Evolutionary conservation across 805 yeast species (phyloP), one percentile per base, ranked within the genome.

Genomic region (Saccharomycopsis sp.): DNA sequence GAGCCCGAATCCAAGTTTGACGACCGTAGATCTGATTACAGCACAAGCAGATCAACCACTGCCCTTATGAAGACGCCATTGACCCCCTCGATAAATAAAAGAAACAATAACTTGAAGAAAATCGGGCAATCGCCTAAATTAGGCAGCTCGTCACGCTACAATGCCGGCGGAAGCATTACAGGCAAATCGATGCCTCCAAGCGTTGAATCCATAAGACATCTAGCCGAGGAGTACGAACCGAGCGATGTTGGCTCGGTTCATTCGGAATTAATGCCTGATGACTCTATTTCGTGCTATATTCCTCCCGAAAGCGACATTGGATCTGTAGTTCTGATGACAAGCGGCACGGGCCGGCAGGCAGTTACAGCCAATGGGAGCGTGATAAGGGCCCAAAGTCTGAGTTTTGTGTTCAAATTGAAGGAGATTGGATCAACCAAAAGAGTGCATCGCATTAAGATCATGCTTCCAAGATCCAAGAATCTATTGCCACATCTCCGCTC

Each of bases 351-450:
- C 53, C 23, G 14, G 56, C 22, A 60, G 56, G 8, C 64, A 61
- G 35, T 52, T 52, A 54, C 50, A 56, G 19, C 52, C 64, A 3
- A 17, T 60, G 15, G 58, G 51, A 22, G 61, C 41, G 29, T 53
- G 47, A 44, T 56, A 44, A 56, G 47, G 44, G 49, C 62, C 47
- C 57, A 63, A 55, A 53, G 53, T 59, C 52, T 65, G 20, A 44
- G 53, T 14, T 53, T 58, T 22, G 56, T 35, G 14, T 58, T 56
- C 20, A 62, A 60, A 29, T 20, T 59, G 29, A 60, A 61, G 22
- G 63, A 57, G n/a, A 17, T 17, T 57, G 9, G 58, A 70, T 56
- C 62, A 63, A 67, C 67, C 9, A 65, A 68, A 60, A 64, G 66
- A 54, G 65, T 66, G 14, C 68, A 66, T 42, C 58, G 68, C 9